These are phyloP conservation scores for Begonia peltatifolia DNA, from an alignment of 306 rosid genomes.

Conservation along the genomic window DNA sequence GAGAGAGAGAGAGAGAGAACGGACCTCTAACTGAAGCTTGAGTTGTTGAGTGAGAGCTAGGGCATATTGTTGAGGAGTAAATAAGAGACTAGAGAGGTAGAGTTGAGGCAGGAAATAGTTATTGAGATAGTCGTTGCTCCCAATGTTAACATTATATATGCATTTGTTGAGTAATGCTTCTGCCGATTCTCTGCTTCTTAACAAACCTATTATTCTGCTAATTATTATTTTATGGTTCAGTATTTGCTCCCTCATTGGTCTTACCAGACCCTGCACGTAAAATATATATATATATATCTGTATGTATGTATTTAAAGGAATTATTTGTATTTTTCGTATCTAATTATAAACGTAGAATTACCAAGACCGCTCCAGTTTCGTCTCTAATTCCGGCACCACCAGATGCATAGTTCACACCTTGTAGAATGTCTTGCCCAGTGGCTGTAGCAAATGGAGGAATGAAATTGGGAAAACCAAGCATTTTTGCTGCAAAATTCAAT, in stretches of 20 bases:
- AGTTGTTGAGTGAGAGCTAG: constrained; percentile 19
- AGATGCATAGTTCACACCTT: constrained; percentile 20
- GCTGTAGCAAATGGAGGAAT: constrained; percentile 10
- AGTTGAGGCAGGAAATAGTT: constrained; percentile 36
- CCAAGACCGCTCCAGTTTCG: constrained; percentile 11
- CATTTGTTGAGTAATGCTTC: constrained; percentile 25
- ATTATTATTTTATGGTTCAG: constrained; percentile 4
- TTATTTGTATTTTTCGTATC: not conserved
- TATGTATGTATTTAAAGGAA: not conserved
- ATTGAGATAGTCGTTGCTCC: constrained; percentile 44
- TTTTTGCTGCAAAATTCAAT: constrained; percentile 6
- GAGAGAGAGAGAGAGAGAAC: not conserved
- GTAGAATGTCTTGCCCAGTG: not conserved
- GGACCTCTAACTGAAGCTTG: constrained; percentile 23
- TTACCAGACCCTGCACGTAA: not conserved
- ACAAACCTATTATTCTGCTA: constrained; percentile 5
- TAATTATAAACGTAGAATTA: not conserved
- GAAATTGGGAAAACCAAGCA: constrained; percentile 5
- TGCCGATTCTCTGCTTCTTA: constrained; percentile 11
- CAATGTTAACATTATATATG: constrained; percentile 38
- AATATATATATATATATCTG: no score
- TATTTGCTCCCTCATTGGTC: not conserved
- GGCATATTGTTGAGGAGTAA: constrained; percentile 23
- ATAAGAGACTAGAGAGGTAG: constrained; percentile 21
- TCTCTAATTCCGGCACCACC: constrained; percentile 11